These are phyloP conservation scores for Papiliotrema fonsecae DNA, from an alignment of 1,284 basidiomycete genomes.

Conservation along the genomic window DNA sequence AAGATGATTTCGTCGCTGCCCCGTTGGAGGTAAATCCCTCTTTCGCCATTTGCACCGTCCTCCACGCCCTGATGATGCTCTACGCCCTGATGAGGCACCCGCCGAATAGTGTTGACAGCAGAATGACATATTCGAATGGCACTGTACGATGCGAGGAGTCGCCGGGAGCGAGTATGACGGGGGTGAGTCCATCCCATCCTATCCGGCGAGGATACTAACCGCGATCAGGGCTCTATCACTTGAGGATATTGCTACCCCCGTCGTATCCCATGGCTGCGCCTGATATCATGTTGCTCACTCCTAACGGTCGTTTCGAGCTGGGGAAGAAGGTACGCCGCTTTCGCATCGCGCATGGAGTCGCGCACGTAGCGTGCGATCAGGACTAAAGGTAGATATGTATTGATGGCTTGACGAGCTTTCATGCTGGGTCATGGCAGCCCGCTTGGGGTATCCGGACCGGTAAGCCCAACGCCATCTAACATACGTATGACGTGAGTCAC, in stretches of 20 bases:
- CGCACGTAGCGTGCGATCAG: too few relatives aligned
- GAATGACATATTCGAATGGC: constrained; percentile 68
- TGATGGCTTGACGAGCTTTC: constrained; percentile 72
- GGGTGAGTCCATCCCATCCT: constrained; percentile 51
- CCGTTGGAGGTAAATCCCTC: constrained; percentile 70
- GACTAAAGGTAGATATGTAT: constrained; percentile 78
- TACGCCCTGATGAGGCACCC: too few relatives aligned
- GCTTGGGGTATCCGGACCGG: constrained; percentile 96
- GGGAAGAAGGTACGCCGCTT: constrained; percentile 72
- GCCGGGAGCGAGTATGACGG: constrained; percentile 83
- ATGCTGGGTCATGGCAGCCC: constrained; percentile 70
- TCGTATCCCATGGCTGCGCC: constrained; percentile 94
- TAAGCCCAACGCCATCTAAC: too few relatives aligned
- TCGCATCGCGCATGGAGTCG: constrained; percentile 5
- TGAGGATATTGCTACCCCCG: constrained; percentile 81
- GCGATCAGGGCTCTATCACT: constrained; percentile 63
- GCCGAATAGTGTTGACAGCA: constrained; percentile 16
- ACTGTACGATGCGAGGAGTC: constrained; percentile 89
- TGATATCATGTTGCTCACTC: constrained; percentile 88
- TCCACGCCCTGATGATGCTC: too few relatives aligned
- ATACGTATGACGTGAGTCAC: neutral
- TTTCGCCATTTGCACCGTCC: neutral
- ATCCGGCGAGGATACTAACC: neutral
- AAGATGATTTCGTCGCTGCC: constrained; percentile 55
- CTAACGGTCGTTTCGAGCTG: constrained; percentile 89